These are phyloP conservation scores for Aspergillus cristatus DNA, from an alignment of 495 filamentous ascomycete species.

Conservation along the genomic window DNA sequence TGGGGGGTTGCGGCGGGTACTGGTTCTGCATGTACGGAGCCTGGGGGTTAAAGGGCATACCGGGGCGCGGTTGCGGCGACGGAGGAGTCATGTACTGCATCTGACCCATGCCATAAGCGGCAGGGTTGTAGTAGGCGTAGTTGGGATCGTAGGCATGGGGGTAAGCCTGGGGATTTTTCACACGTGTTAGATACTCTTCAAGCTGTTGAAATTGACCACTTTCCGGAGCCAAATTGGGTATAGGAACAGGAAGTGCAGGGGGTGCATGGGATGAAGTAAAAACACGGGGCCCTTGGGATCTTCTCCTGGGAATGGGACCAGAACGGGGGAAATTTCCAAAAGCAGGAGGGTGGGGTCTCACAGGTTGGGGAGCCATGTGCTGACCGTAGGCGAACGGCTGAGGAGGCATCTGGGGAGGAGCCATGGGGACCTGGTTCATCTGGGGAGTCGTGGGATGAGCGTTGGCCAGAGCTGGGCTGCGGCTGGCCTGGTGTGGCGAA, in stretches of 20 bases:
- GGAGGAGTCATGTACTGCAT: constrained; percentile 41
- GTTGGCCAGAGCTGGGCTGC: constrained; percentile 63
- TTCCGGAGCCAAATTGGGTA: constrained; percentile 56
- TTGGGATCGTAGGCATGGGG: constrained; percentile 31
- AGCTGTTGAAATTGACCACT: constrained; percentile 53
- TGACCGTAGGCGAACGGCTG: constrained; percentile 54
- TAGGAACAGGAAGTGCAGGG: constrained; percentile 28
- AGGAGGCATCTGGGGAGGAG: constrained; percentile 43
- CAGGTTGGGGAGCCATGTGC: constrained; percentile 53
- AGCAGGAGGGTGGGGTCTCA: constrained; percentile 52
- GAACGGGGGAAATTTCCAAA: constrained; percentile 18
- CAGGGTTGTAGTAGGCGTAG: constrained; percentile 30
- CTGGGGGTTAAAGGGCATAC: constrained; percentile 42
- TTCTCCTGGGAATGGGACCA: constrained; percentile 12
- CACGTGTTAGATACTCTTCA: constrained; percentile 61
- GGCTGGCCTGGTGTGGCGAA: constrained; percentile 55
- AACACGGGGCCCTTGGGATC: constrained; percentile 7
- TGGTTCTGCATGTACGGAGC: constrained; percentile 38
- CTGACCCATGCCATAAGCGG: constrained; percentile 36
- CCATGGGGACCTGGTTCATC: constrained; percentile 52
- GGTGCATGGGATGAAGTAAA: constrained; percentile 12
- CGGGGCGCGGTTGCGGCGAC: constrained; percentile 43
- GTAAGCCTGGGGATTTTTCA: constrained; percentile 44
- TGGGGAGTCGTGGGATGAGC: constrained; percentile 62
- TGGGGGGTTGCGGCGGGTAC: constrained; percentile 46